These are phyloP conservation scores for Tylopilus intermedius DNA, from an alignment of 768 basidiomycete genomes.

Conservation along the genomic window DNA sequence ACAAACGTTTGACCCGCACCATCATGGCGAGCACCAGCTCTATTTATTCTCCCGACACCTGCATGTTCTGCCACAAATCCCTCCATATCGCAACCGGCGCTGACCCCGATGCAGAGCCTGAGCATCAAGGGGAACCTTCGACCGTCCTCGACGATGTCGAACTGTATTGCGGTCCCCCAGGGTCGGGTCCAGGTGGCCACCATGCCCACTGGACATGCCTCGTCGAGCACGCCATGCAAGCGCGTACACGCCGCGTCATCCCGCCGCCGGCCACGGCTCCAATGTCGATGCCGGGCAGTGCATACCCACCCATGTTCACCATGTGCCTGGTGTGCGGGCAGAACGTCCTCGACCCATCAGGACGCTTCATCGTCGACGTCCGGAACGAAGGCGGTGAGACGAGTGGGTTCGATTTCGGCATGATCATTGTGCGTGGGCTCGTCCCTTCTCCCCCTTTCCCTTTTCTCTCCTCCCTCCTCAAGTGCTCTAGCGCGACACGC, in stretches of 20 bases:
- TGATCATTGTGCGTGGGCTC: slow-evolving; percentile 20
- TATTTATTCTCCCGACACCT: slow-evolving; percentile 20
- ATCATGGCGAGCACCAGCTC: slow-evolving; percentile 9
- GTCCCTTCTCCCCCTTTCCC: neutral
- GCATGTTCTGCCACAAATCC: slow-evolving; percentile 21
- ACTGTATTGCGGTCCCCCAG: slow-evolving; percentile 19
- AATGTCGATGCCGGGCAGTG: neutral
- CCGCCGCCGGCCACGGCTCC: neutral
- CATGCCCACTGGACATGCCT: slow-evolving; percentile 28
- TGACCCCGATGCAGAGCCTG: neutral
- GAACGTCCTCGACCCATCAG: slow-evolving; percentile 13
- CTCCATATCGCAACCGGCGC: slow-evolving; percentile 11
- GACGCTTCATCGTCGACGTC: slow-evolving; percentile 23
- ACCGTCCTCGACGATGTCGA: slow-evolving; percentile 24
- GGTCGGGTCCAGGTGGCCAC: slow-evolving; percentile 19
- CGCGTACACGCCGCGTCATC: neutral
- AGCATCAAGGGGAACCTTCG: neutral
- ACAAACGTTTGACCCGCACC: neutral
- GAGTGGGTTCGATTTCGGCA: slow-evolving; percentile 23
- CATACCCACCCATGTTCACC: neutral
- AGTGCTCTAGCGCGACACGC: neutral
- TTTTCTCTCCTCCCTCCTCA: neutral
- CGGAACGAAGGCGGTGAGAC: slow-evolving; percentile 26
- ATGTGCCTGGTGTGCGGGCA: slow-evolving; percentile 16
- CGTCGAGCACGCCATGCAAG: slow-evolving; percentile 17